These are phyloP conservation scores for Blastobotrys persicus DNA, from an alignment of 1,139 yeast species.

Conservation along the genomic window DNA sequence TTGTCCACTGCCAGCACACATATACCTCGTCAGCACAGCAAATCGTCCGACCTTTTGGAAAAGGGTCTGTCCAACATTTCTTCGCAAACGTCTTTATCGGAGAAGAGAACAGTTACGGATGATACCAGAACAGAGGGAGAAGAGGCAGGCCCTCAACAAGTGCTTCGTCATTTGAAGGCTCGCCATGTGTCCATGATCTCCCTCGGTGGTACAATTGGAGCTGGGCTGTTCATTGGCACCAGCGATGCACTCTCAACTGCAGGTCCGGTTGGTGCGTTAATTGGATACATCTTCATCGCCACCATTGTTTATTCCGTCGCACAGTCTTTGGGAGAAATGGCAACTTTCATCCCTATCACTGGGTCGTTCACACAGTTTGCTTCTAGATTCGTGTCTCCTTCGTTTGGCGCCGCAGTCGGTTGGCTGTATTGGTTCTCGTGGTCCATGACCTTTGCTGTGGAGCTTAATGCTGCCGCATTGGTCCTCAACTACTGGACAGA, in stretches of 20 bases:
- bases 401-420: conserved; percentile 76
- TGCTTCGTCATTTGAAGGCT: conserved; percentile 40
- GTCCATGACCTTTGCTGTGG: conserved; percentile 83
- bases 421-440: conserved; percentile 86
- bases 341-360: conserved; percentile 50
- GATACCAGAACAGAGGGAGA: background rate
- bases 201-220: conserved; percentile 86
- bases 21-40: background rate
- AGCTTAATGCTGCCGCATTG: conserved; percentile 76
- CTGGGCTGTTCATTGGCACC: conserved; percentile 67
- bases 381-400: conserved; percentile 45
- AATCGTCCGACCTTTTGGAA: conserved; percentile 2
- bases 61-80: conserved; percentile 2
- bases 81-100: background rate
- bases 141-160: background rate
- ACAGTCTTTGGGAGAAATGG: conserved; percentile 63
- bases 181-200: conserved; percentile 82
- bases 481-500: conserved; percentile 72
- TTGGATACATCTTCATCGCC: conserved; percentile 55
- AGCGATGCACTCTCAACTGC: conserved; percentile 56
- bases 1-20: background rate
- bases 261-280: conserved; percentile 66
- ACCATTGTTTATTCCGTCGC: conserved; percentile 53
- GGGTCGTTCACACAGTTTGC: conserved; percentile 35
- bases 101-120: background rate